These are phyloP conservation scores for Metarhizium humberi DNA, from an alignment of 2,329 filamentous ascomycete species.

Conservation along the genomic window DNA sequence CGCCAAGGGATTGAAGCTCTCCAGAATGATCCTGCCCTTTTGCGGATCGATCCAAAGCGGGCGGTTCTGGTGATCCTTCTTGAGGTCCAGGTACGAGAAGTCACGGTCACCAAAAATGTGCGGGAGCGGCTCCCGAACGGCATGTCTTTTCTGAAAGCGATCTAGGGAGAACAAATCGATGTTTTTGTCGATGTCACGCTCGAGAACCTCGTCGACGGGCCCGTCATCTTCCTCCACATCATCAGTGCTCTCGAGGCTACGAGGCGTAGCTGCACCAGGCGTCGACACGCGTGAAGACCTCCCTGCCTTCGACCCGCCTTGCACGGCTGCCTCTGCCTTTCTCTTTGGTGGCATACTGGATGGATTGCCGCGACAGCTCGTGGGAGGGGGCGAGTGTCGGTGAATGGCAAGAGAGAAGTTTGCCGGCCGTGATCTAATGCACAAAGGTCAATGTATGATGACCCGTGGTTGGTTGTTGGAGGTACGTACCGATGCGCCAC, in stretches of 20 bases:
- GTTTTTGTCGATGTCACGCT: conserved; percentile 46
- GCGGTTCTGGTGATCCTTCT: conserved; percentile 80
- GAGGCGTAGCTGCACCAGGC: conserved; percentile 50
- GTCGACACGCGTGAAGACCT: conserved; percentile 50
- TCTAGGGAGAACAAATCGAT: conserved; percentile 51
- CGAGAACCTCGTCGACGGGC: conserved; percentile 40
- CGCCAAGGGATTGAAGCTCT: conserved; percentile 86
- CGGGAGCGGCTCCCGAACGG: conserved; percentile 33
- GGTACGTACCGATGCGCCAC: not conserved
- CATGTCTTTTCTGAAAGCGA: conserved; percentile 38
- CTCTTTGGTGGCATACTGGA: conserved; percentile 58
- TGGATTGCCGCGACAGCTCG: conserved; percentile 10
- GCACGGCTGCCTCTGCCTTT: conserved; percentile 47
- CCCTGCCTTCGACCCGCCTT: conserved; percentile 43
- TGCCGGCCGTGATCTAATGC: not conserved
- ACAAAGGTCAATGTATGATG: not conserved
- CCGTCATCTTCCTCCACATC: conserved; percentile 39
- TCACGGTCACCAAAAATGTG: conserved; percentile 48
- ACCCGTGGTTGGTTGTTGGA: not conserved
- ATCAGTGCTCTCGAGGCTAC: conserved; percentile 47
- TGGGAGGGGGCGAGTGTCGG: not conserved
- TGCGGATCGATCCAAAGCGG: conserved; percentile 90
- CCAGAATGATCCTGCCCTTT: conserved; percentile 79
- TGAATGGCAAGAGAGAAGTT: conserved; percentile 1
- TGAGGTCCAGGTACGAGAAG: conserved; percentile 73